These are phyloP conservation scores for Coelastrella sp. DNA, from an alignment of 139 green algal species.

Conservation along the genomic window DNA sequence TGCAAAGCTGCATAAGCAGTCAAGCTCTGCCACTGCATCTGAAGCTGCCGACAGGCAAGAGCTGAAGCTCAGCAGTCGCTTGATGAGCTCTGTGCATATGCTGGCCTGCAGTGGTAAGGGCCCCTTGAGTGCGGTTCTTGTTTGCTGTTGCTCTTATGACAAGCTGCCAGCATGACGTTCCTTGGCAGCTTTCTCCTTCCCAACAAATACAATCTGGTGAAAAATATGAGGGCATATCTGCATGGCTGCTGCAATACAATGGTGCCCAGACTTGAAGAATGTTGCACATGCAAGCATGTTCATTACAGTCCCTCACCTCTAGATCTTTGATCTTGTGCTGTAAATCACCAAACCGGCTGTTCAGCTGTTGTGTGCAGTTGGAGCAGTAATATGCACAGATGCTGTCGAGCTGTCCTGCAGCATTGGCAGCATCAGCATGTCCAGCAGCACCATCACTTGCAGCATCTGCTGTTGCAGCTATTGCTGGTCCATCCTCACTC, in stretches of 20 bases:
- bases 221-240: too few species aligned
- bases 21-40: constrained; percentile 76
- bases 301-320: constrained; percentile 76
- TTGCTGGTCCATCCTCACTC: constrained; percentile 29
- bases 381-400: constrained; percentile 76
- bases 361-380: constrained; percentile 68
- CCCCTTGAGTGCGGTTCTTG: too few species aligned
- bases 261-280: too few species aligned
- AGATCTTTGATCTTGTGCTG: constrained; percentile 86
- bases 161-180: too few species aligned
- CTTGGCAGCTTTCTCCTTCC: too few species aligned
- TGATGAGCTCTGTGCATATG: constrained; percentile 70
- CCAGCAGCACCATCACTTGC: background rate
- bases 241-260: too few species aligned
- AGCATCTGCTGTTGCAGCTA: background rate
- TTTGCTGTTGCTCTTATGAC: too few species aligned
- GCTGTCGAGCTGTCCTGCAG: constrained; percentile 18
- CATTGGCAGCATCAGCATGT: background rate
- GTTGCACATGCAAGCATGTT: too few species aligned
- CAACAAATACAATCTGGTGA: too few species aligned
- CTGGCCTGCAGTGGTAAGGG: too few species aligned
- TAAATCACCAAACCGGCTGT: constrained; percentile 80
- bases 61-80: constrained; percentile 55
- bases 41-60: constrained; percentile 58
- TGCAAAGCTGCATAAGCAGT: constrained; percentile 84